Conservation (phyloP, 2,329 filamentous ascomycete species). For the Fusarium sp. region DNA sequence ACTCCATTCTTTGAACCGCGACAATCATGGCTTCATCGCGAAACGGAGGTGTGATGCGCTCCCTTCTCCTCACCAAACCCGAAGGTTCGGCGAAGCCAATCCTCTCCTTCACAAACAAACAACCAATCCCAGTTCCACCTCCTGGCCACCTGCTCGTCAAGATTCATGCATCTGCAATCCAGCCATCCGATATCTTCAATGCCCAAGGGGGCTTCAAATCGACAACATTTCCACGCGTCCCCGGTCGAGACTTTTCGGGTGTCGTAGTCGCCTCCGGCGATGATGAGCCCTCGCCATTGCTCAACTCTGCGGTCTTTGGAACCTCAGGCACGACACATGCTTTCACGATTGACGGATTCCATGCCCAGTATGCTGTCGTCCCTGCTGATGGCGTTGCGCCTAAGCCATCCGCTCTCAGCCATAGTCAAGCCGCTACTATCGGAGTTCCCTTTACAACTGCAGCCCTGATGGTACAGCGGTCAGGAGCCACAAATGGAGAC, state of each 20-base stretch:
- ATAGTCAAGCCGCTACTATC: not conserved
- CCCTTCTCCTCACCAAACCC: slow-evolving; percentile 1
- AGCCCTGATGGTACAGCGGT: slow-evolving; percentile 1
- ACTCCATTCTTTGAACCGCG: not conserved
- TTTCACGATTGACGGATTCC: slow-evolving; percentile 3
- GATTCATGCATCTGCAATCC: not conserved
- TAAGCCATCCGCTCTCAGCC: not conserved
- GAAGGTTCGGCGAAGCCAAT: not conserved
- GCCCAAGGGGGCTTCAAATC: not conserved
- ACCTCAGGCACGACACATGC: slow-evolving; percentile 1
- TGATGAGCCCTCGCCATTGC: not conserved
- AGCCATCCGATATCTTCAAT: slow-evolving; percentile 3
- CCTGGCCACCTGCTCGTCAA: not conserved
- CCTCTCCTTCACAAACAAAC: not conserved
- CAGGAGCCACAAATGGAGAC: not conserved
- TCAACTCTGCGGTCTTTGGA: not conserved
- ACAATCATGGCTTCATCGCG: not conserved
- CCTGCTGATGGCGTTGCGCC: not conserved
- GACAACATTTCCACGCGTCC: slow-evolving; percentile 3
- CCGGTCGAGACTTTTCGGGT: slow-evolving; percentile 6
- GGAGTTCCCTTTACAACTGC: slow-evolving; percentile 9
- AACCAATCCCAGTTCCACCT: not conserved
- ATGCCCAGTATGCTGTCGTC: slow-evolving; percentile 5
- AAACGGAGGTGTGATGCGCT: not conserved
- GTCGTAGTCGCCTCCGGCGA: slow-evolving; percentile 3